A percentile compares a stretch with the other conserved stretches of the same genome.
These are phyloP conservation scores for Pistacia vera DNA, from an alignment of 345 rosid species.

Conservation along the genomic window DNA sequence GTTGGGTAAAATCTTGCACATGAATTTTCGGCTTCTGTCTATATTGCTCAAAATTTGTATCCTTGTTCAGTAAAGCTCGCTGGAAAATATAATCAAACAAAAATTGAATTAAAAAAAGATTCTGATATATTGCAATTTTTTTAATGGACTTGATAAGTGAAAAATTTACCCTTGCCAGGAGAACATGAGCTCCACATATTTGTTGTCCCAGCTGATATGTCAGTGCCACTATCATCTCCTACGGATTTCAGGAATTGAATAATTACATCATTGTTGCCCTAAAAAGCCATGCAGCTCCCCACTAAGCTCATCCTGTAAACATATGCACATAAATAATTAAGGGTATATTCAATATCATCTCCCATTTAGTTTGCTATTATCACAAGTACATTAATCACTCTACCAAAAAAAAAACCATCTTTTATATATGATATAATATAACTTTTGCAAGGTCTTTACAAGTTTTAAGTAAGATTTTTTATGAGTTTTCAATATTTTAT, in stretches of 20 bases:
- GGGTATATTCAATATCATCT: background rate
- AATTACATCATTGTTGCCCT: constrained; percentile 70
- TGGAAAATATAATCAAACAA: constrained; percentile 22
- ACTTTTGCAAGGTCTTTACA: no score
- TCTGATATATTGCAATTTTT: no score
- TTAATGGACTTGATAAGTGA: background rate
- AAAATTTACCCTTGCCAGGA: constrained; percentile 61
- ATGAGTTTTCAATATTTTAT: no score
- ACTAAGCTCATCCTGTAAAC: constrained; percentile 74
- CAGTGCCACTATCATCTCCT: constrained; percentile 78
- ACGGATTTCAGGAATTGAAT: constrained; percentile 63
- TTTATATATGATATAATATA: no score
- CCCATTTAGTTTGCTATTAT: background rate
- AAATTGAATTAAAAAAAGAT: background rate
- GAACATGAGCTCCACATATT: constrained; percentile 84
- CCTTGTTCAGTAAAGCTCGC: constrained; percentile 62
- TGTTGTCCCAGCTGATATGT: constrained; percentile 94
- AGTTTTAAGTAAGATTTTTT: no score
- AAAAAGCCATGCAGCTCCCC: constrained; percentile 90
- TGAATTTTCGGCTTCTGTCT: constrained; percentile 74
- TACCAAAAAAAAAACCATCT: no score
- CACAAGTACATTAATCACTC: background rate
- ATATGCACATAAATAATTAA: background rate
- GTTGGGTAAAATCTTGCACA: constrained; percentile 80
- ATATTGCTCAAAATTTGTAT: constrained; percentile 60